Conservation (phyloP, 768 basidiomycete genomes). For the Pulveroboletus sp. region DNA sequence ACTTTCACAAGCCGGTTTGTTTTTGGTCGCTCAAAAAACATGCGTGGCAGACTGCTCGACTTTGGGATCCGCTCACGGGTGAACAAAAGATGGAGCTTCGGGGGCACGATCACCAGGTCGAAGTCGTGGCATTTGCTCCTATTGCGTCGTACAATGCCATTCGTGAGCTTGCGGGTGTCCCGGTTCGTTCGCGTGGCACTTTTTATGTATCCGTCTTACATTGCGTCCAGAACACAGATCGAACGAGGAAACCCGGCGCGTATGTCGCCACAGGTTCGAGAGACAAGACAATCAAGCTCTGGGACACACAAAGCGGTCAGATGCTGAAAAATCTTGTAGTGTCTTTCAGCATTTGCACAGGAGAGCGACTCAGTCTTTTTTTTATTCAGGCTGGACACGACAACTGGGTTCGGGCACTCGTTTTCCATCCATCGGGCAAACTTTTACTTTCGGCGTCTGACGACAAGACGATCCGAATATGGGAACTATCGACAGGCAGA, state of each 20-base stretch:
- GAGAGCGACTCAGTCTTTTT: constrained; percentile 7
- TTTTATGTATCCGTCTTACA: constrained; percentile 1
- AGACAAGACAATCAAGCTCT: constrained; percentile 89
- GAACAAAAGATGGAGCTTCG: constrained; percentile 78
- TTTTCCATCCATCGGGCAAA: constrained; percentile 89
- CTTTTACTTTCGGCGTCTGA: constrained; percentile 88
- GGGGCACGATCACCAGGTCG: constrained; percentile 85
- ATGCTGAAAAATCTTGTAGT: constrained; percentile 68
- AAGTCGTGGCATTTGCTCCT: constrained; percentile 79
- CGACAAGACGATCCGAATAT: constrained; percentile 86
- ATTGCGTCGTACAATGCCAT: constrained; percentile 69
- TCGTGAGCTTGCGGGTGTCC: constrained; percentile 68
- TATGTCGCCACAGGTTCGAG: constrained; percentile 81
- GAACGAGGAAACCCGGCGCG: constrained; percentile 43
- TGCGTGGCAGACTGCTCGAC: constrained; percentile 57
- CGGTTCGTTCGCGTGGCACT: constrained; percentile 40
- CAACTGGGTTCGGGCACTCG: constrained; percentile 85
- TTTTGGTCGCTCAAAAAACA: neutral
- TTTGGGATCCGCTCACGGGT: constrained; percentile 70
- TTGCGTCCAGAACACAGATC: constrained; percentile 44
- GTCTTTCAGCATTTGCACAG: neutral
- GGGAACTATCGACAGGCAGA: constrained; percentile 83
- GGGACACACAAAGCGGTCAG: constrained; percentile 84
- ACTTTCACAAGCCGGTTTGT: neutral
- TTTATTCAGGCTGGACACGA: constrained; percentile 68